Percentiles rank a stretch among this genome's conserved stretches.
These are phyloP conservation scores for Collybia sordida DNA, from an alignment of 768 basidiomycete species.

Conservation along the genomic window DNA sequence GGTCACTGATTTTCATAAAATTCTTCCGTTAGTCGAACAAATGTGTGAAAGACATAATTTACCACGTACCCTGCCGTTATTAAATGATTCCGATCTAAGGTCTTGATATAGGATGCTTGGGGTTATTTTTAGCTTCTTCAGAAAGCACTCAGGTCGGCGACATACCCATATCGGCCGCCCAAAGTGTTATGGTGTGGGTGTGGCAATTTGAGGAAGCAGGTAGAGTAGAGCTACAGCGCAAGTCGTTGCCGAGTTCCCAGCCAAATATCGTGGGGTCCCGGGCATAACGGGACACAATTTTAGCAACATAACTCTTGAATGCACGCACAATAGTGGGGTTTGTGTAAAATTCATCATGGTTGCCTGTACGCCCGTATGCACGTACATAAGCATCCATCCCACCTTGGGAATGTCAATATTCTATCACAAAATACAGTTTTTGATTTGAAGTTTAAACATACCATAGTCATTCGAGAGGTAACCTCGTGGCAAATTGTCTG, in stretches of 20 bases:
- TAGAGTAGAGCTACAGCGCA: constrained; percentile 21
- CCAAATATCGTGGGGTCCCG: constrained; percentile 24
- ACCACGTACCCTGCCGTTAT: constrained; percentile 32
- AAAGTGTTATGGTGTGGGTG: constrained; percentile 23
- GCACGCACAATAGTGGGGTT: constrained; percentile 25
- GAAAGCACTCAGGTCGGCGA: neutral
- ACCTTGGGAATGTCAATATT: constrained; percentile 22
- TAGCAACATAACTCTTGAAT: constrained; percentile 31
- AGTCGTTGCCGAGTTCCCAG: constrained; percentile 28
- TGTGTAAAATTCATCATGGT: constrained; percentile 39
- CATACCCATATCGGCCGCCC: constrained; percentile 27
- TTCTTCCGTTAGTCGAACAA: neutral
- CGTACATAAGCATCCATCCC: constrained; percentile 38
- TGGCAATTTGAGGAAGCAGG: constrained; percentile 18
- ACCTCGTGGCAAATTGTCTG: constrained; percentile 20
- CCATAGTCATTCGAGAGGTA: constrained; percentile 28
- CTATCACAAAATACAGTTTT: neutral
- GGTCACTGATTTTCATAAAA: neutral
- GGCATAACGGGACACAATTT: constrained; percentile 27
- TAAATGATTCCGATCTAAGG: constrained; percentile 34
- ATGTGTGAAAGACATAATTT: constrained; percentile 1
- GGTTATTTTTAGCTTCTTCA: neutral
- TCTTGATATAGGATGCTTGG: constrained; percentile 22
- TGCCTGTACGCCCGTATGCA: constrained; percentile 21
- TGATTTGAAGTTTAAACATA: constrained; percentile 2